Evolutionary conservation across 1,284 basidiomycete species (phyloP), one percentile per base, ranked within the genome.

Genomic region (Stereum hirsutum): DNA sequence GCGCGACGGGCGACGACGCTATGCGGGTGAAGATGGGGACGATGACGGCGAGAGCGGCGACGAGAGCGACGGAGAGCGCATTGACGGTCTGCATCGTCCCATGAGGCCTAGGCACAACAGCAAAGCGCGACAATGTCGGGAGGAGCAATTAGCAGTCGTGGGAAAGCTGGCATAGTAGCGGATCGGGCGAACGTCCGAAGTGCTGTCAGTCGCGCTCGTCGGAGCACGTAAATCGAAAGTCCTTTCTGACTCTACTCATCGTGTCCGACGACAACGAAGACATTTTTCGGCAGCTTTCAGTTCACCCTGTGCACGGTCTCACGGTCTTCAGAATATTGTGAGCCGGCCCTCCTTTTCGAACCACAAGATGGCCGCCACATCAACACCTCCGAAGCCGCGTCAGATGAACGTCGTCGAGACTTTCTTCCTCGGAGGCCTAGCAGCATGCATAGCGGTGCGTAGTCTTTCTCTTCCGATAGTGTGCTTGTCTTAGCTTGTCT

Each of bases 381-480:
- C 23, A 26, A 11, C 19, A 5, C 11, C 34, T 15, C 36, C 23
- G 36, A 42, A 41, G 14, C 45, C 46, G 32, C 52, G 53, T 25
- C 64, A 68, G 30, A 55, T 88, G 27, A 80, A 78, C 34, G 85
- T 83, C 0, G 51, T 65, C 28, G 92, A 94, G 63, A 77, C 82
- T 27, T 97, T 97, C 60, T 44, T 87, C 20, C 85, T 86, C 49
- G 93, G 93, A 50, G 92, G 87, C 32, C 61, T 91, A 45, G 93
- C 93, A 45, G 93, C 90, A 46, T 89, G 78, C 57, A 82, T 87
- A 35, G 93, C 91, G 31, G 91, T 92, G 55, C 35, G 72, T 61
- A 3, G 17, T 11, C 14, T 12, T 34, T 17, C 34, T 24, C 34
- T 19, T 7, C 20, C 35, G 33, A n/a, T n/a, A n/a, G n/a, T 42